phyloP scores from a whole-genome alignment of 2,329 filamentous ascomycete species.

The Colletotrichum tofieldiae region DNA sequence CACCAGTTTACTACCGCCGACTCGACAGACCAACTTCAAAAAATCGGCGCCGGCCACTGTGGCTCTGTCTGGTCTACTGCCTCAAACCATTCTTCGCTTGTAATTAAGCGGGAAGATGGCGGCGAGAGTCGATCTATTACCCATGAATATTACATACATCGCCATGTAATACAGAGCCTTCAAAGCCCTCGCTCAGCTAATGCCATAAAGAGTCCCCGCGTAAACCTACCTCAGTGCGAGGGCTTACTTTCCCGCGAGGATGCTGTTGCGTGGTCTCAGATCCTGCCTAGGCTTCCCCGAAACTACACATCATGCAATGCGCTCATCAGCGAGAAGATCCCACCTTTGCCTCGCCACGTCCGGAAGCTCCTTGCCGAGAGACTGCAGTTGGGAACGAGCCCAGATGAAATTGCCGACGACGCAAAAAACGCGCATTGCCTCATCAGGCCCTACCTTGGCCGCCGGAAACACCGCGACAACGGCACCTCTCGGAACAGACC shows the following conservation, averaged over 20 bases:
- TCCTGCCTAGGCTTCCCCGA: slow-evolving; percentile 45
- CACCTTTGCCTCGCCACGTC: slow-evolving; percentile 38
- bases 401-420: slow-evolving; percentile 42
- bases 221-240: slow-evolving; percentile 19
- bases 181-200: background rate
- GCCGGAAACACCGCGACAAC: slow-evolving; percentile 43
- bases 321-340: slow-evolving; percentile 51
- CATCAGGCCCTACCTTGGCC: slow-evolving; percentile 65
- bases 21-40: background rate
- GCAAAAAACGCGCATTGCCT: slow-evolving; percentile 62
- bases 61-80: slow-evolving; percentile 33
- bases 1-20: background rate
- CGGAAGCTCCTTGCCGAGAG: slow-evolving; percentile 44
- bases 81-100: background rate
- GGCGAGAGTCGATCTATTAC: slow-evolving; percentile 37
- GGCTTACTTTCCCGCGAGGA: background rate
- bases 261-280: slow-evolving; percentile 37
- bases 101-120: slow-evolving; percentile 44
- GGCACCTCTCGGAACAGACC: background rate
- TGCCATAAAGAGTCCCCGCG: background rate
- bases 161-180: slow-evolving; percentile 6
- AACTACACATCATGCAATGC: slow-evolving; percentile 47
- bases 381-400: slow-evolving; percentile 39
- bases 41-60: slow-evolving; percentile 30
- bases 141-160: slow-evolving; percentile 43